Conservation (phyloP, 148 eudicot genomes). For the Nepenthes gracilis region DNA sequence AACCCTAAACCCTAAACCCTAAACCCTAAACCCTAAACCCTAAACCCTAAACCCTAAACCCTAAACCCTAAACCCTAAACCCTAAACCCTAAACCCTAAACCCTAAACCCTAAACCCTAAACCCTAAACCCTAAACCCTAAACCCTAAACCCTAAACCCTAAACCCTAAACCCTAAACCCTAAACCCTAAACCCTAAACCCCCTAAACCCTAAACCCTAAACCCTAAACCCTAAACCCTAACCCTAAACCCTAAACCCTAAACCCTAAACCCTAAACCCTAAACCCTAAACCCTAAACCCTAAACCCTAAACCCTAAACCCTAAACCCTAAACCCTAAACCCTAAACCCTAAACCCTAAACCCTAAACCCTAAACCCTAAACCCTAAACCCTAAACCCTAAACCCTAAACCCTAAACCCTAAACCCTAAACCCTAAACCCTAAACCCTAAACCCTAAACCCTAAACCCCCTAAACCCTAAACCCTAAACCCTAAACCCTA, state of each 20-base stretch:
- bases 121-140: conserved; percentile 7
- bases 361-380: conserved; percentile 6
- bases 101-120: conserved; percentile 11
- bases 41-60: conserved; percentile 3
- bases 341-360: conserved; percentile 5
- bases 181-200: conserved; percentile 11
- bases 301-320: background rate
- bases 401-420: conserved; percentile 8
- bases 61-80: conserved; percentile 7
- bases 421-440: conserved; percentile 14
- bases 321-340: background rate
- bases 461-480: conserved; percentile 6
- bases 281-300: conserved; percentile 4
- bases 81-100: conserved; percentile 11
- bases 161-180: conserved; percentile 7
- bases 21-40: conserved; percentile 7
- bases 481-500: conserved; percentile 17
- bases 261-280: conserved; percentile 7
- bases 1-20: conserved; percentile 8
- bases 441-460: conserved; percentile 15
- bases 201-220: conserved; percentile 6
- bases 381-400: conserved; percentile 7
- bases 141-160: conserved; percentile 5
- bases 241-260: conserved; percentile 5
- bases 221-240: conserved; percentile 11